Evolutionary conservation across 192 early-diverging fungal genomes (phyloP).

Genomic region (Thoreauomyces humboldtii): DNA sequence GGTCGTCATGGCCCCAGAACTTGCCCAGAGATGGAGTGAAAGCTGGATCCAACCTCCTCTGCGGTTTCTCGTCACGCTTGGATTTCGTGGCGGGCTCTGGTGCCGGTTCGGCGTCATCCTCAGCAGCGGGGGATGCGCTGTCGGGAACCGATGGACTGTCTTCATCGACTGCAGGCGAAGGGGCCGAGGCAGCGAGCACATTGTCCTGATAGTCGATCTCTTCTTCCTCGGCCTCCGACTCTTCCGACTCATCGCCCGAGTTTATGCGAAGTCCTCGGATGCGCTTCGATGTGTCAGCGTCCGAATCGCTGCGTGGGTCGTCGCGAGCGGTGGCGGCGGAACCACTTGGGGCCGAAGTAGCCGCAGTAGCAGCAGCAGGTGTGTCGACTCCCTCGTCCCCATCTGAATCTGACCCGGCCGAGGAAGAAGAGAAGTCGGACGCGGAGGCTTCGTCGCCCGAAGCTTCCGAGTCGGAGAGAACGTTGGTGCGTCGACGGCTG

Average conservation of each 20-base stretch:
- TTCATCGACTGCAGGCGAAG: not conserved
- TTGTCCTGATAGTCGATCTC: slow-evolving; percentile 1
- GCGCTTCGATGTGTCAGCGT: not conserved
- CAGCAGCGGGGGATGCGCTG: not conserved
- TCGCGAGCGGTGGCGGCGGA: not conserved
- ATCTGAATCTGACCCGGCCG: not conserved
- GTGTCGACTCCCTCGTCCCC: not conserved
- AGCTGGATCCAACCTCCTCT: slow-evolving; percentile 27
- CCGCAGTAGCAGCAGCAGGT: not conserved
- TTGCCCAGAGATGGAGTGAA: slow-evolving; percentile 30
- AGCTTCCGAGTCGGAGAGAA: too few relatives aligned
- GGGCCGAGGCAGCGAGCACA: too few relatives aligned
- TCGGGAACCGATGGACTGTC: too few relatives aligned
- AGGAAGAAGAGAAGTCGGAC: not conserved
- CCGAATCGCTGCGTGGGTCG: not conserved
- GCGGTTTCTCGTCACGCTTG: slow-evolving; percentile 23
- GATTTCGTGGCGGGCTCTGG: not conserved
- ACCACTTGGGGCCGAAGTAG: not conserved
- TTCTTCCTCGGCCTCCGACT: not conserved
- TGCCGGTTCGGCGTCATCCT: not conserved
- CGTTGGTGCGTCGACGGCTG: too few relatives aligned
- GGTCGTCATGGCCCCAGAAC: slow-evolving; percentile 33
- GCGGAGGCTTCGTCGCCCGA: too few relatives aligned
- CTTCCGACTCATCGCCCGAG: not conserved
- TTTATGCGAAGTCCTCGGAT: not conserved